Conservation (phyloP, 768 basidiomycete species). For the Mycena sanguinolenta region DNA sequence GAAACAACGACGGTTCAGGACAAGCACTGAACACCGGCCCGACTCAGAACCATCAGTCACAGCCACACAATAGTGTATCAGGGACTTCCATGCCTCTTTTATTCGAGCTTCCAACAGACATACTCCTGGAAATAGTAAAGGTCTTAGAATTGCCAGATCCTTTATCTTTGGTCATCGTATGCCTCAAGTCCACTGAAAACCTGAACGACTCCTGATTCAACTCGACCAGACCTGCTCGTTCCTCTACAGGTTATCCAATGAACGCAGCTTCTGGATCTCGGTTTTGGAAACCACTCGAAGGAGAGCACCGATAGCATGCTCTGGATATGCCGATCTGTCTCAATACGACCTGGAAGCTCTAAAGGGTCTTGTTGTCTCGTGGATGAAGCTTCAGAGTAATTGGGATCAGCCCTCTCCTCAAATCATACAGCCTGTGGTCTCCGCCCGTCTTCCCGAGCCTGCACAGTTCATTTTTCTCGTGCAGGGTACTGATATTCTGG, state of each 20-base stretch:
- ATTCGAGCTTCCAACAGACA: conserved; percentile 20
- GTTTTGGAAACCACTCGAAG: conserved; percentile 15
- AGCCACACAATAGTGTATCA: too few relatives aligned
- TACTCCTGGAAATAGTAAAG: conserved; percentile 9
- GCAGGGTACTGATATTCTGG: conserved; percentile 27
- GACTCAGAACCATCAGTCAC: too few relatives aligned
- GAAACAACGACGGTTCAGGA: too few relatives aligned
- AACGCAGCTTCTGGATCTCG: conserved; percentile 26
- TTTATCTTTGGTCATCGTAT: conserved; percentile 20
- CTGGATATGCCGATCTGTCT: conserved; percentile 20
- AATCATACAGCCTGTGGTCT: conserved; percentile 9
- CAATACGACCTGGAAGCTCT: conserved; percentile 22
- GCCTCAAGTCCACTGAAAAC: neutral
- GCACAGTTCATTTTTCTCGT: conserved; percentile 14
- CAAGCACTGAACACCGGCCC: too few relatives aligned
- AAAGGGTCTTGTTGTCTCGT: conserved; percentile 15
- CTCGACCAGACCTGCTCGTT: conserved; percentile 20
- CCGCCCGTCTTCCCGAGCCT: neutral
- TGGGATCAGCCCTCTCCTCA: conserved; percentile 17
- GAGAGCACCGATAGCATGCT: conserved; percentile 20
- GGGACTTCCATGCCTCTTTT: conserved; percentile 12
- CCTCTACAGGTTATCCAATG: neutral
- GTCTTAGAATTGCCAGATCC: conserved; percentile 19
- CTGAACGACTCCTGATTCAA: neutral
- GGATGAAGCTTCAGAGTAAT: conserved; percentile 21